Base-by-base conservation (phyloP, 2,329 filamentous ascomycete species). In the Epichloe glyceriae region DNA sequence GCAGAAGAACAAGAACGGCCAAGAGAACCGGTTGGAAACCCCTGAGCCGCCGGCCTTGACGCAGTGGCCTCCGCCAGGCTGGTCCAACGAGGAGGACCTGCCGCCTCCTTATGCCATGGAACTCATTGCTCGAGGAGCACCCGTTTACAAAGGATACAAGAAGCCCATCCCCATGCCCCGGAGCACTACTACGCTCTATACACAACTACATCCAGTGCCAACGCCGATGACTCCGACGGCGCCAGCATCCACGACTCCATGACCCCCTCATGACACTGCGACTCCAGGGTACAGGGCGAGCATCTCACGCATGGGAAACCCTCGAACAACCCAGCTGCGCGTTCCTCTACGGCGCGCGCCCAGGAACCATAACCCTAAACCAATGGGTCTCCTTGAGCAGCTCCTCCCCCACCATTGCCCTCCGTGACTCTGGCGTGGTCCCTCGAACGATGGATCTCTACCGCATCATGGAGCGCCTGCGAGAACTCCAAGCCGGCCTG, bases 311-410 rank as follows among this genome's bases (percentile, higher is more conserved):
- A 2, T 88, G 82, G 85, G 78, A 84, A 54, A 83, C 84, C 1
- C 70, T 88, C 26, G 85, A 89, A 61, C 83, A 88, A 59, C 85
- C 85, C 4, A 86, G 82, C 61, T 80, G 82, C 64, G 74, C 80
- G 0, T 86, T 85, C 61, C 78, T 75, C 56, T 84, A 80, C 63
- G 85, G 85, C 12, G 70, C 71, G 47, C 72, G 78, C 20, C 79
- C 83, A 0, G 85, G 85, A 5, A 88, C 85, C 1, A 77, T 85
- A 48, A 87, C 84, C 0, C 68, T 89, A 47, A 87, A 85, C 57
- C 78, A 82, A 55, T 88, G 83, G 77, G 76, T 78, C 12, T 73
- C 76, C 50, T 71, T 77, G 55, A 78, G 75, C 17, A 82, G 82
- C 51, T 72, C 67, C 62, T 76, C 76, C 78, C 75, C 79, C 2